These are phyloP conservation scores for Tetragonia tetragonoides DNA, from an alignment of 148 eudicot genomes.

Conservation along the genomic window DNA sequence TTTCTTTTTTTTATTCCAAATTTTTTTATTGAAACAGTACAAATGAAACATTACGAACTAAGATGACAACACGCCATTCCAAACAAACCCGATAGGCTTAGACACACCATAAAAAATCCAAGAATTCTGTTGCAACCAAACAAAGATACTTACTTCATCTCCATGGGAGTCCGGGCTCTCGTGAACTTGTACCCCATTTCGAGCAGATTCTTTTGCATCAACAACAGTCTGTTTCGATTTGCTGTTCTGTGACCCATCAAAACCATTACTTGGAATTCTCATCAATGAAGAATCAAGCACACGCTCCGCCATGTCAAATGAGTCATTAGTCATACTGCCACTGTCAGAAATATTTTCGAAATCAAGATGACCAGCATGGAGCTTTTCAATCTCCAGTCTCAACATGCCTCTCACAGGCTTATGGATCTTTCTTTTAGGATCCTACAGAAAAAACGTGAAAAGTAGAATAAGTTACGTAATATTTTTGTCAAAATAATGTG, in stretches of 20 bases:
- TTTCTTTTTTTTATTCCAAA: no score
- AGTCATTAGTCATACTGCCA: constrained; percentile 60
- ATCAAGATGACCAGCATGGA: constrained; percentile 72
- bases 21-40: no score
- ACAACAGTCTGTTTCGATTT: constrained; percentile 36
- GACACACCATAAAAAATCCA: no score
- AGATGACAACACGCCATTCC: no score
- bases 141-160: constrained; percentile 61
- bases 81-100: no score
- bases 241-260: constrained; percentile 44
- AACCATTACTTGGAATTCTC: constrained; percentile 43
- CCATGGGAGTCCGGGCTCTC: constrained; percentile 40
- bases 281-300: constrained; percentile 46
- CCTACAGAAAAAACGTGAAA: constrained; percentile 38
- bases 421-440: constrained; percentile 95
- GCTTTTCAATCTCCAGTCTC: constrained; percentile 91
- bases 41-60: no score
- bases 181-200: constrained; percentile 54
- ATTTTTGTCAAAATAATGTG: neutral
- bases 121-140: no score
- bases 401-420: constrained; percentile 95
- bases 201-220: constrained; percentile 52
- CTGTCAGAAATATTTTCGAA: constrained; percentile 68
- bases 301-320: constrained; percentile 48
- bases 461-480: neutral